Evolutionary conservation across 2,329 filamentous ascomycete species (phyloP).

Genomic region (Stylonectria norvegica): DNA sequence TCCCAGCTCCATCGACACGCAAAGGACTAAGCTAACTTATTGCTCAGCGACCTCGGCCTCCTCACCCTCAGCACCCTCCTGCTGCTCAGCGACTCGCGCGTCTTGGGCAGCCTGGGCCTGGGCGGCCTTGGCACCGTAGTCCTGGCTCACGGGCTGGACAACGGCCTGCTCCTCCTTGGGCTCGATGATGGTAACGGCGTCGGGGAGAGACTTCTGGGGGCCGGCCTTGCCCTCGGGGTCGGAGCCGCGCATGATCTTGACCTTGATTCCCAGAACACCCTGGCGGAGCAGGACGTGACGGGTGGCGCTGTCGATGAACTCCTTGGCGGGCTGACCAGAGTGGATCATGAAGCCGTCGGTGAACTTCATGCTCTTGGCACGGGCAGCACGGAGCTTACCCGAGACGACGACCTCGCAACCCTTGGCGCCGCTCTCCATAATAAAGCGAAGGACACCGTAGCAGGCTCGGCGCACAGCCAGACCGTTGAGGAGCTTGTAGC

Average conservation of each 20-base stretch:
- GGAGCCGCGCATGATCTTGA: slow-evolving; percentile 99
- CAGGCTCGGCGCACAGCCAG: slow-evolving; percentile 97
- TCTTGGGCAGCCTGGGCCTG: slow-evolving; percentile 63
- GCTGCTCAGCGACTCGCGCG: slow-evolving; percentile 56
- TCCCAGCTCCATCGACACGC: slow-evolving; percentile 19
- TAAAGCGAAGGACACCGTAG: slow-evolving; percentile 99
- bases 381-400: slow-evolving; percentile 96
- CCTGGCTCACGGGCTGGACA: slow-evolving; percentile 92
- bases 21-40: slow-evolving; percentile 30
- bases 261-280: slow-evolving; percentile 99
- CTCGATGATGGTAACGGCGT: slow-evolving; percentile 99
- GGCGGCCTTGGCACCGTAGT: slow-evolving; percentile 92
- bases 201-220: slow-evolving; percentile 93
- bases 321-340: slow-evolving; percentile 98
- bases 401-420: slow-evolving; percentile 99
- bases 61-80: slow-evolving; percentile 57
- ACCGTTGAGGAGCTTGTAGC: slow-evolving; percentile 99
- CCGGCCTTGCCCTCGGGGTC: slow-evolving; percentile 99
- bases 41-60: slow-evolving; percentile 48
- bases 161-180: slow-evolving; percentile 99
- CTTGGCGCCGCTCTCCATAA: slow-evolving; percentile 99
- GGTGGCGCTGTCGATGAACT: slow-evolving; percentile 98
- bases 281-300: slow-evolving; percentile 99
- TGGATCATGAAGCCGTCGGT: slow-evolving; percentile 99
- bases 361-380: slow-evolving; percentile 99